Conservation (phyloP, 352 stramenopile species). For the Phytophthora syringae region DNA sequence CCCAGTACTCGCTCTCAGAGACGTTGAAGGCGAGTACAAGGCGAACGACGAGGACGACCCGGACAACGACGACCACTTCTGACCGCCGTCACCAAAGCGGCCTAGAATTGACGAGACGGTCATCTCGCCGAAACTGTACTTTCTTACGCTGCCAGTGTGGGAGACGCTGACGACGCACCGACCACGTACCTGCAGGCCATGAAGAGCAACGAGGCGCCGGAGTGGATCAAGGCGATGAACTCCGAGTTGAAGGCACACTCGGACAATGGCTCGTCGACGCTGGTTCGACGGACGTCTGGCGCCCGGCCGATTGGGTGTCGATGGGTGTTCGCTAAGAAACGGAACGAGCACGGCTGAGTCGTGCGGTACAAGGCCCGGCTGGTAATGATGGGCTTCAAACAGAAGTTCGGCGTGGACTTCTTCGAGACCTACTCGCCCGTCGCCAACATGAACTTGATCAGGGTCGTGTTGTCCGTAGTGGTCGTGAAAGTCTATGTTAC, state of each 20-base stretch:
- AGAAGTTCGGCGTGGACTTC: slow-evolving; percentile 43
- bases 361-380: slow-evolving; percentile 42
- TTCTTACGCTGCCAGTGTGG: slow-evolving; percentile 7
- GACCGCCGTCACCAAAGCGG: slow-evolving; percentile 8
- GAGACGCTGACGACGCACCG: neutral
- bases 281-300: neutral
- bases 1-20: neutral
- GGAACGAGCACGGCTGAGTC: slow-evolving; percentile 34
- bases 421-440: slow-evolving; percentile 32
- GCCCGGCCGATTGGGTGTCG: no score
- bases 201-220: neutral
- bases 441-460: slow-evolving; percentile 45
- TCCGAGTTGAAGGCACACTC: neutral
- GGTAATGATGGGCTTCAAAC: slow-evolving; percentile 37
- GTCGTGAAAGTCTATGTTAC: slow-evolving; percentile 4
- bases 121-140: slow-evolving; percentile 14
- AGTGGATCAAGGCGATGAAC: neutral
- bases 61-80: no score
- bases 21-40: neutral
- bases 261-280: neutral
- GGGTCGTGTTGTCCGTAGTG: slow-evolving; percentile 20
- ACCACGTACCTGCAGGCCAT: slow-evolving; percentile 15
- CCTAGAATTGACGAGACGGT: slow-evolving; percentile 11
- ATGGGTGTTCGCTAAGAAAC: slow-evolving; percentile 42
- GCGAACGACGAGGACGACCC: neutral